A percentile compares a stretch with the other conserved stretches of the same genome.
These are phyloP conservation scores for Hordeum marinum DNA, from an alignment of 176 grass and related monocot species.

Conservation along the genomic window DNA sequence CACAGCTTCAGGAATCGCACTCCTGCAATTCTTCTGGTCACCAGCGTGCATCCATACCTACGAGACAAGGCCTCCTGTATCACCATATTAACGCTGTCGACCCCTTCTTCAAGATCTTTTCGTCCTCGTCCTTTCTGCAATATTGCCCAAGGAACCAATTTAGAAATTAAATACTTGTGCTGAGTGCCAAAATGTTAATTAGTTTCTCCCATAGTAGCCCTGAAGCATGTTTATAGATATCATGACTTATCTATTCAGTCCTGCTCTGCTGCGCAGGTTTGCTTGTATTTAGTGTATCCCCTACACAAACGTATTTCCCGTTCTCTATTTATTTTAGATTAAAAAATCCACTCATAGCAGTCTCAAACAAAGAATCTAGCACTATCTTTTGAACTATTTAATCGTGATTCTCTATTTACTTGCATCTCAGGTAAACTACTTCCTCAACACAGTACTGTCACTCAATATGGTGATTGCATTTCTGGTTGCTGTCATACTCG, in stretches of 20 bases:
- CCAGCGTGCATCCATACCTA: no score
- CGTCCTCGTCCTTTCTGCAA: no score
- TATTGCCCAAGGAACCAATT: no score
- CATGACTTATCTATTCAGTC: neutral
- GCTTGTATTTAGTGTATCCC: neutral
- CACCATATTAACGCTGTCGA: no score
- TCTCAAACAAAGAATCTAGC: neutral
- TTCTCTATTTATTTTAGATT: neutral
- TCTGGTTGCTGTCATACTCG: slow-evolving; percentile 73
- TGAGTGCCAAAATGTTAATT: no score
- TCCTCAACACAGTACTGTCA: slow-evolving; percentile 76
- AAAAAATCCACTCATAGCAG: neutral
- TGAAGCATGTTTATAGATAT: neutral
- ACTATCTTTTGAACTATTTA: neutral
- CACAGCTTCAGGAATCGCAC: no score
- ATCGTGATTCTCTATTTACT: slow-evolving; percentile 17
- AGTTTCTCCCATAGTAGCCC: neutral
- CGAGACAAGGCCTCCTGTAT: no score
- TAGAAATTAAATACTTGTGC: no score
- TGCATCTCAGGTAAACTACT: slow-evolving; percentile 70
- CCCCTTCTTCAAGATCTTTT: no score
- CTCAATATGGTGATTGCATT: slow-evolving; percentile 98
- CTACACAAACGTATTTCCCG: neutral
- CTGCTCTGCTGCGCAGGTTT: neutral
- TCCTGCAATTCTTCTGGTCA: no score